These are phyloP conservation scores for Fusarium abutilonis DNA, from an alignment of 2,329 filamentous ascomycete genomes.

Conservation along the genomic window DNA sequence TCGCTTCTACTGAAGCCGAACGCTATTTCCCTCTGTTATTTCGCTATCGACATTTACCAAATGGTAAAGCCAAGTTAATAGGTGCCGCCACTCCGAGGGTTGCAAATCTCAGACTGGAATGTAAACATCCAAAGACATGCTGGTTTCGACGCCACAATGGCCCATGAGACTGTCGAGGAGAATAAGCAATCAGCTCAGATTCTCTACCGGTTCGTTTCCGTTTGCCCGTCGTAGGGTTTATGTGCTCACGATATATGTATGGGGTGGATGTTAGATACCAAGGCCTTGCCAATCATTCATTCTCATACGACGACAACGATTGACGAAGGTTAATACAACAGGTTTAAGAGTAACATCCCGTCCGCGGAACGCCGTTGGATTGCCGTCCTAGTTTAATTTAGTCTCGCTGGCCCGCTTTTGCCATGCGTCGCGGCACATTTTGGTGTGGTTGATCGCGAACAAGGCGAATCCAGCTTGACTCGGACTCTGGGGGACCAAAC, in stretches of 20 bases:
- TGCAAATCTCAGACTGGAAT: slow-evolving; percentile 15
- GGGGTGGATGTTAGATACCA: not conserved
- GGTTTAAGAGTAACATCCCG: slow-evolving; percentile 20
- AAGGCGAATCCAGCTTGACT: slow-evolving; percentile 12
- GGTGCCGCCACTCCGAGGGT: not conserved
- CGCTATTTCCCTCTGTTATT: slow-evolving; percentile 2
- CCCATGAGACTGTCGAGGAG: not conserved
- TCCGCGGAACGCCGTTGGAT: slow-evolving; percentile 23
- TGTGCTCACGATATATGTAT: too few relatives aligned
- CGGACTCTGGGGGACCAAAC: slow-evolving; percentile 10
- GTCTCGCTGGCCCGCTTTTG: slow-evolving; percentile 23
- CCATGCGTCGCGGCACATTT: slow-evolving; percentile 16
- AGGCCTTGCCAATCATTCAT: not conserved
- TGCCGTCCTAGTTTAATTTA: not conserved
- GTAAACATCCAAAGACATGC: not conserved
- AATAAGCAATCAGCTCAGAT: not conserved
- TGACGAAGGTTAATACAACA: not conserved
- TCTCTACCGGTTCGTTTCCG: not conserved
- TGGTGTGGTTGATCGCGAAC: slow-evolving; percentile 8
- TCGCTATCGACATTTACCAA: not conserved
- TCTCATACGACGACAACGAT: not conserved
- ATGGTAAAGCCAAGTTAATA: too few relatives aligned
- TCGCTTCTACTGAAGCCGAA: not conserved
- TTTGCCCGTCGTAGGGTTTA: not conserved
- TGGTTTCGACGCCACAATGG: not conserved